These are phyloP conservation scores for Ascochyta fabae DNA, from an alignment of 2,329 filamentous ascomycete species.

Conservation along the genomic window DNA sequence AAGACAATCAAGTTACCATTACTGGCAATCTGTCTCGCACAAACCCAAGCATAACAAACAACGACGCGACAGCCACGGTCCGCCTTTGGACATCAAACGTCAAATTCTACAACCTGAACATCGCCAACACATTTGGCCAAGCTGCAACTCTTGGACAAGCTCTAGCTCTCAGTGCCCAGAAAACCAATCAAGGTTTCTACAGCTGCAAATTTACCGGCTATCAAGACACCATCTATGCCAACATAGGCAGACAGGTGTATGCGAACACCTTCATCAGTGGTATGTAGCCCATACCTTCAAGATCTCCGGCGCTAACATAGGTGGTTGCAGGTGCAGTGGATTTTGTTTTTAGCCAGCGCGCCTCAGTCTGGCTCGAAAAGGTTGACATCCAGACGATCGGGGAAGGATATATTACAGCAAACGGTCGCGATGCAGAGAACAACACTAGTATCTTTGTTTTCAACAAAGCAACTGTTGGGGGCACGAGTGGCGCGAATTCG, in stretches of 20 bases:
- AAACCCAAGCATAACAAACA: slow-evolving; percentile 34
- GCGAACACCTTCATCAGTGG: slow-evolving; percentile 62
- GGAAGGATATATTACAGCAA: slow-evolving; percentile 30
- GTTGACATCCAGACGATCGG: slow-evolving; percentile 35
- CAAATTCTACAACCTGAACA: slow-evolving; percentile 65
- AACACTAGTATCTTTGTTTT: slow-evolving; percentile 58
- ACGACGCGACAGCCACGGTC: slow-evolving; percentile 60
- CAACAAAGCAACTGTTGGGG: slow-evolving; percentile 56
- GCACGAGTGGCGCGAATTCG: slow-evolving; percentile 39
- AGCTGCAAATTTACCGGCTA: slow-evolving; percentile 60
- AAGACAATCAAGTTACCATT: slow-evolving; percentile 62
- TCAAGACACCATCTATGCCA: slow-evolving; percentile 57
- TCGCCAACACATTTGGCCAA: slow-evolving; percentile 52
- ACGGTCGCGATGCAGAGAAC: slow-evolving; percentile 24
- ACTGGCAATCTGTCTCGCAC: slow-evolving; percentile 50
- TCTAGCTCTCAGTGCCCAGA: slow-evolving; percentile 59
- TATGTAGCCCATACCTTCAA: not conserved
- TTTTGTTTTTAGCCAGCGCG: slow-evolving; percentile 60
- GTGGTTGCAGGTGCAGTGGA: slow-evolving; percentile 54
- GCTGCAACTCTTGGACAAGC: slow-evolving; percentile 44
- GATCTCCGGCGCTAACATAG: not conserved
- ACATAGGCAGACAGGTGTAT: slow-evolving; percentile 60
- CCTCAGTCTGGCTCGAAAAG: slow-evolving; percentile 55
- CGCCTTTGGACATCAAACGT: slow-evolving; percentile 56
- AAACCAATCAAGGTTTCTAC: slow-evolving; percentile 60